Percentiles rank a stretch among this genome's conserved stretches.
These are phyloP conservation scores for Podaxis sp. DNA, from an alignment of 768 basidiomycete genomes.

Conservation along the genomic window DNA sequence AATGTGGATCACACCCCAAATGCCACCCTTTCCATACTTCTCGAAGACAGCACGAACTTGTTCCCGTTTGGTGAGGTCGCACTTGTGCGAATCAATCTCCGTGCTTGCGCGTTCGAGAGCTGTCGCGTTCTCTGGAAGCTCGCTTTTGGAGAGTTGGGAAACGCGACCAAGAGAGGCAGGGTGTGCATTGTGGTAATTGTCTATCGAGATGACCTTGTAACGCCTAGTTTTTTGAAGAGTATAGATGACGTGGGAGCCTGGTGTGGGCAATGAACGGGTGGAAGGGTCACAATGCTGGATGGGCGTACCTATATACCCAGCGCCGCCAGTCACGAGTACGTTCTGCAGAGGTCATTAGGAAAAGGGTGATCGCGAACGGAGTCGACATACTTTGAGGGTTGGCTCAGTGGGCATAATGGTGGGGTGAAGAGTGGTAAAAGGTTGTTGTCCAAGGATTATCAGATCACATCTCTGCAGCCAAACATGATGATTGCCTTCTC, in stretches of 20 bases:
- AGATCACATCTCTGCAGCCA: conserved; percentile 17
- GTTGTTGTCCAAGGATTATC: conserved; percentile 16
- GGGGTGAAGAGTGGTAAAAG: conserved; percentile 1
- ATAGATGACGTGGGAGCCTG: conserved; percentile 93
- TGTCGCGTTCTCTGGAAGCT: conserved; percentile 62
- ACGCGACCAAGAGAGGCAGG: conserved; percentile 72
- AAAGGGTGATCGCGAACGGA: conserved; percentile 9
- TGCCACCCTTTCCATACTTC: conserved; percentile 80
- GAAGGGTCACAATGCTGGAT: background rate
- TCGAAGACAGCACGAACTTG: conserved; percentile 79
- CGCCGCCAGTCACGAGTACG: conserved; percentile 58
- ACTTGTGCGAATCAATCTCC: conserved; percentile 62
- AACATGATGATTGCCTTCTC: conserved; percentile 4
- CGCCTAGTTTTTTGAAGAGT: conserved; percentile 78
- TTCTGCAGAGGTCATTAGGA: conserved; percentile 28
- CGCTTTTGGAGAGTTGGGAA: conserved; percentile 71
- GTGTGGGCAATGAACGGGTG: conserved; percentile 11
- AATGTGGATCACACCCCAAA: conserved; percentile 96
- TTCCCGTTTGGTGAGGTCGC: conserved; percentile 71
- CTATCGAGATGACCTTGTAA: conserved; percentile 91
- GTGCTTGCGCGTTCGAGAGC: conserved; percentile 67
- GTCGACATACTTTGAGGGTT: conserved; percentile 42
- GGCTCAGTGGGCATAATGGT: conserved; percentile 15
- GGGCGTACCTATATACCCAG: conserved; percentile 80
- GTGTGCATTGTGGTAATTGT: conserved; percentile 93